phyloP scores from a whole-genome alignment of 75 land plant species.

The Isoetes taiwanensis region DNA sequence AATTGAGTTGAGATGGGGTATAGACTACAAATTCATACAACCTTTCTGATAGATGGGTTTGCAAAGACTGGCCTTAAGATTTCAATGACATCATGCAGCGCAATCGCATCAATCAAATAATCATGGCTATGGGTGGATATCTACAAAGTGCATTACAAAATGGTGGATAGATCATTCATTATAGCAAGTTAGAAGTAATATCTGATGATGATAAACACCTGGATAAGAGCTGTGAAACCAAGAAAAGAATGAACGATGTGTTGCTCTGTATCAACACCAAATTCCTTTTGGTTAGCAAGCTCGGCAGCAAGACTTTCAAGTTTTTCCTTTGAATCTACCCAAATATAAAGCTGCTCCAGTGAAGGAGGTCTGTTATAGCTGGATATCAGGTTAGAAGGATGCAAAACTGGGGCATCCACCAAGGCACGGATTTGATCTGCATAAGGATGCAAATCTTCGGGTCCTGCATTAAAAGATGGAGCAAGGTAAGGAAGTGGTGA shows the following conservation, averaged over 20 bases:
- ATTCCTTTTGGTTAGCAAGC: conserved; percentile 37
- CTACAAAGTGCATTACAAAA: too few species aligned
- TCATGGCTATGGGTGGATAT: conserved; percentile 71
- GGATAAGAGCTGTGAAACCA: conserved; percentile 87
- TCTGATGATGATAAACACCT: too few species aligned
- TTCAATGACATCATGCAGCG: conserved; percentile 75
- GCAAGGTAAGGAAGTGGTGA: too few species aligned
- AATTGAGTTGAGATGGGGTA: too few species aligned
- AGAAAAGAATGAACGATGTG: conserved; percentile 77
- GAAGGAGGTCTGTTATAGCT: conserved; percentile 17
- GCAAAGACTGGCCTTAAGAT: conserved; percentile 65
- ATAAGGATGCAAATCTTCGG: conserved; percentile 11
- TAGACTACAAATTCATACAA: too few species aligned
- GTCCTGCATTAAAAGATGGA: too few species aligned
- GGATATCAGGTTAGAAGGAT: too few species aligned
- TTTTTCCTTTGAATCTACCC: conserved; percentile 52
- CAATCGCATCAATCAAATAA: conserved; percentile 73
- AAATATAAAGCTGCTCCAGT: conserved; percentile 35
- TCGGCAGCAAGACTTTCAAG: conserved; percentile 34
- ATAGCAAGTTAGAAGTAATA: too few species aligned
- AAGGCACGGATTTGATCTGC: conserved; percentile 12
- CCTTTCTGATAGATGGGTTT: conserved; percentile 78
- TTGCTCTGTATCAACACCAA: conserved; percentile 95
- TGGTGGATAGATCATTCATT: too few species aligned
- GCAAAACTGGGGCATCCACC: conserved; percentile 10